These are phyloP conservation scores for Homolaphlyctis polyrhiza DNA, from an alignment of 371 early-diverging fungal genomes.

Conservation along the genomic window DNA sequence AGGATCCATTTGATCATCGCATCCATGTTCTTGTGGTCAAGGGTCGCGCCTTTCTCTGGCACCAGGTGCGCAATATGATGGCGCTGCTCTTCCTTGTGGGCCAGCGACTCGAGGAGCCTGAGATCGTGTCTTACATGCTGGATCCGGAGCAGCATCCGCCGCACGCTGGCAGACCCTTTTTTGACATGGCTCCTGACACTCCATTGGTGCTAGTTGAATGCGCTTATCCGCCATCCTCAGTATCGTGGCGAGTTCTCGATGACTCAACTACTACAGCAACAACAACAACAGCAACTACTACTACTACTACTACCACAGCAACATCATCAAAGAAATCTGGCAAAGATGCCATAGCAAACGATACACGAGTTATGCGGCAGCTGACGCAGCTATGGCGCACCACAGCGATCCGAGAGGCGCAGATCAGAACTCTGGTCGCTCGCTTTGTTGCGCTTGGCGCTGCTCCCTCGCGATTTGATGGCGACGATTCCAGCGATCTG, in stretches of 20 bases:
- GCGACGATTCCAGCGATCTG: background rate
- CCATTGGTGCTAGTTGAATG: slow-evolving; percentile 87
- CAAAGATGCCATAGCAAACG: background rate
- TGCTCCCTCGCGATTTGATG: background rate
- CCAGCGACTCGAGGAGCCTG: slow-evolving; percentile 58
- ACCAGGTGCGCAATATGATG: slow-evolving; percentile 96
- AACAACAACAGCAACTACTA: background rate
- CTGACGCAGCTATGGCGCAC: background rate
- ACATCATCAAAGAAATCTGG: no score
- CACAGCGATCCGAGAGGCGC: background rate
- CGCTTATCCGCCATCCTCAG: slow-evolving; percentile 48
- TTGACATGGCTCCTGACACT: slow-evolving; percentile 81
- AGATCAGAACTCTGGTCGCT: background rate
- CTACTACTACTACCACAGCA: background rate
- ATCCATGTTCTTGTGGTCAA: slow-evolving; percentile 34
- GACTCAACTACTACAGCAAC: slow-evolving; percentile 2
- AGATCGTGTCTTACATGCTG: slow-evolving; percentile 52
- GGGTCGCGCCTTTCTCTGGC: slow-evolving; percentile 93
- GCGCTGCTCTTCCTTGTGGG: slow-evolving; percentile 84
- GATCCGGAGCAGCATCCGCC: slow-evolving; percentile 40
- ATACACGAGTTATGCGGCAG: background rate
- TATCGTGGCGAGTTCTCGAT: slow-evolving; percentile 15
- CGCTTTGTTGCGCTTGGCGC: background rate
- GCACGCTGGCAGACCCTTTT: slow-evolving; percentile 59
- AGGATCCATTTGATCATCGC: no score